These are phyloP conservation scores for Chrysopogon serrulatus DNA, from an alignment of 176 grass and related monocot species.

Conservation along the genomic window DNA sequence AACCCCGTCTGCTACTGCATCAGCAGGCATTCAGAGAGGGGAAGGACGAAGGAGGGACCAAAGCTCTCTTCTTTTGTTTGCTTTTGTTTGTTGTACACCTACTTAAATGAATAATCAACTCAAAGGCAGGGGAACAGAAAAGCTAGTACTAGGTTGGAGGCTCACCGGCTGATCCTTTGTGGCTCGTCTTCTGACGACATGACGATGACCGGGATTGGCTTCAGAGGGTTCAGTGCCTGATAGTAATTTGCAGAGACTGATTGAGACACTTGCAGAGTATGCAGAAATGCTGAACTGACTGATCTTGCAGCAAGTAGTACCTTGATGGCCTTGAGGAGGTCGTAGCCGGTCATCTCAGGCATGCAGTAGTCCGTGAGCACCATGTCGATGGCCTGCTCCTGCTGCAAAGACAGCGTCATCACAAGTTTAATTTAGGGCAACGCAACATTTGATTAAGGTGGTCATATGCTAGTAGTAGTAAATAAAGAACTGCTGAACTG, in stretches of 20 bases:
- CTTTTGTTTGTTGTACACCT: too few species aligned
- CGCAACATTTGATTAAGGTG: neutral
- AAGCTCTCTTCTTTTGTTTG: neutral
- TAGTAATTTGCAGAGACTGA: neutral
- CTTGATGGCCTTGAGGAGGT: conserved; percentile 94
- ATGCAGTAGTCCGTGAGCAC: conserved; percentile 98
- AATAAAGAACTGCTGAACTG: neutral
- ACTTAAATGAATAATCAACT: neutral
- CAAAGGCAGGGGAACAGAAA: neutral
- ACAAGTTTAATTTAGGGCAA: neutral
- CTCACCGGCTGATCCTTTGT: conserved; percentile 90
- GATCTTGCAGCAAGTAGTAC: neutral
- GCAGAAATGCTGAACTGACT: too few species aligned
- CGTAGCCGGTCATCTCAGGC: conserved; percentile 98
- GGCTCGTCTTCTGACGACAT: conserved; percentile 99
- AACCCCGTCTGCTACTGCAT: neutral
- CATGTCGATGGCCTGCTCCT: conserved; percentile 87
- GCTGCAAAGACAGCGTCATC: neutral
- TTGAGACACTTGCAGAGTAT: too few species aligned
- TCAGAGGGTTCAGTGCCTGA: conserved; percentile 72
- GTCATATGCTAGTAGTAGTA: neutral
- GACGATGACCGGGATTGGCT: conserved; percentile 83
- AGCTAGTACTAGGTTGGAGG: too few species aligned
- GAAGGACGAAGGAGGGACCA: too few species aligned
- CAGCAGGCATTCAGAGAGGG: neutral